Base-by-base conservation (phyloP, 148 eudicot genomes). In the Silene conica region DNA sequence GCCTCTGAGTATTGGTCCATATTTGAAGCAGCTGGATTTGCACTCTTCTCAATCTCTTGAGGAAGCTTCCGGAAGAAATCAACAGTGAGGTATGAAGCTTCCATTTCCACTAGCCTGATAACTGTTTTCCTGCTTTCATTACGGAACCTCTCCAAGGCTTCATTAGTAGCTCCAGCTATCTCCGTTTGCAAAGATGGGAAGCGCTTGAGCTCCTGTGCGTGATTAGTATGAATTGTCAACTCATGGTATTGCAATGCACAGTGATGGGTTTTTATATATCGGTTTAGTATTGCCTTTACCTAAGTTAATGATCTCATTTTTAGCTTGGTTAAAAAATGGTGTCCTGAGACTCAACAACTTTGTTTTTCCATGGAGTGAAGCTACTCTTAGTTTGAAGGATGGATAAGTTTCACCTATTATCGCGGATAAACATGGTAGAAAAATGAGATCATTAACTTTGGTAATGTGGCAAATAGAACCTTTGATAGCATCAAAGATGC, bases 31-130 rank as follows among this genome's bases (percentile, higher is more conserved):
- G 48, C 31, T 80, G 76, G 48, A 31, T 77, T 74, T 46, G 79
- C 83, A 18, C 72, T 81, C 81, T 89, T 92, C 74, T 95, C 99
- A n/a, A 90, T 87, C 71, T 96, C 99, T 60, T 81, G 78, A 61
- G 89, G 93, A 78, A 96, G 87, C 78, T 96, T 96, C 58, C 99
- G 80, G 80, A 96, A 96, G 76, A 92, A 96, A 16, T 96, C 99
- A 22, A 92, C 99, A 4, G 99, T 96, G 73, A 96, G 81, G 75
- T 96, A 96, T 59, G 89, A 78, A 52, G 99, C 92, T 79, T 96
- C 99, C 99, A 90, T 90, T 83, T 96, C 99, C 75, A 96, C 99
- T 74, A 96, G 79, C 77, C 99, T 85, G 72, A 77, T 13, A 80
- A 92, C 95, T 59, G 99, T 89, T 78, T 77, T 90, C 43, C 99